A percentile compares a stretch with the other conserved stretches of the same genome.
Evolutionary conservation across 805 yeast species (phyloP).

Genomic region (Ogataea thermomethanolica): DNA sequence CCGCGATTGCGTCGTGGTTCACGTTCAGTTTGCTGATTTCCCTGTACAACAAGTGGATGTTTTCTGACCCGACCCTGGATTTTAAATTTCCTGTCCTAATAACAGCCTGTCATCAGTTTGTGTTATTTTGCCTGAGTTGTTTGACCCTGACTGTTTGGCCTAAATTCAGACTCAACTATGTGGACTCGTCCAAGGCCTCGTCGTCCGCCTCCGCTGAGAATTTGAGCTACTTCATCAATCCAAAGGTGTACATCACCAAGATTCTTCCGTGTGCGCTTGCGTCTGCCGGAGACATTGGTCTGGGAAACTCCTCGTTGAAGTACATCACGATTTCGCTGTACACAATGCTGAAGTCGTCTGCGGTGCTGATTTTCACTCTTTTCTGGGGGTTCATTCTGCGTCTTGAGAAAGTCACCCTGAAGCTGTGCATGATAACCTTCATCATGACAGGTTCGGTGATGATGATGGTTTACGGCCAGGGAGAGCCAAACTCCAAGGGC

Average conservation of each 20-base stretch:
- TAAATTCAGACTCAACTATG: slow-evolving; percentile 38
- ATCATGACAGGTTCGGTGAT: slow-evolving; percentile 80
- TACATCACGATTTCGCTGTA: slow-evolving; percentile 75
- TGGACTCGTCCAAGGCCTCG: slow-evolving; percentile 14
- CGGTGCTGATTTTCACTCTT: slow-evolving; percentile 73
- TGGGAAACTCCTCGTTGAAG: slow-evolving; percentile 76
- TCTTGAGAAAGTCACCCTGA: slow-evolving; percentile 66
- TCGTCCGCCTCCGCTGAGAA: slow-evolving; percentile 6
- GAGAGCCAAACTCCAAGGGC: slow-evolving; percentile 10
- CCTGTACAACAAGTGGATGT: slow-evolving; percentile 93
- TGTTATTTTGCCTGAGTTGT: slow-evolving; percentile 52
- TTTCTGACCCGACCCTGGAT: slow-evolving; percentile 62
- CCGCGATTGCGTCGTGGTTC: slow-evolving; percentile 48
- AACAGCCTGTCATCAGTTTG: slow-evolving; percentile 77
- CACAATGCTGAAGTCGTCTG: slow-evolving; percentile 85
- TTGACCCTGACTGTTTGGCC: slow-evolving; percentile 43
- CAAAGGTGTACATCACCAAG: slow-evolving; percentile 43
- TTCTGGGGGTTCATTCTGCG: slow-evolving; percentile 75
- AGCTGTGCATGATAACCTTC: slow-evolving; percentile 59
- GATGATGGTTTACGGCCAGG: slow-evolving; percentile 66
- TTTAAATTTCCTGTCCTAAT: slow-evolving; percentile 77
- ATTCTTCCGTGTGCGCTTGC: slow-evolving; percentile 83
- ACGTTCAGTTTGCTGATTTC: slow-evolving; percentile 61
- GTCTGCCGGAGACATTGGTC: slow-evolving; percentile 85
- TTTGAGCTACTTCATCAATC: slow-evolving; percentile 25